Percentiles rank a stretch among this genome's conserved stretches.
These are phyloP conservation scores for Backusella sp. DNA, from an alignment of 192 early-diverging fungal genomes.

Conservation along the genomic window DNA sequence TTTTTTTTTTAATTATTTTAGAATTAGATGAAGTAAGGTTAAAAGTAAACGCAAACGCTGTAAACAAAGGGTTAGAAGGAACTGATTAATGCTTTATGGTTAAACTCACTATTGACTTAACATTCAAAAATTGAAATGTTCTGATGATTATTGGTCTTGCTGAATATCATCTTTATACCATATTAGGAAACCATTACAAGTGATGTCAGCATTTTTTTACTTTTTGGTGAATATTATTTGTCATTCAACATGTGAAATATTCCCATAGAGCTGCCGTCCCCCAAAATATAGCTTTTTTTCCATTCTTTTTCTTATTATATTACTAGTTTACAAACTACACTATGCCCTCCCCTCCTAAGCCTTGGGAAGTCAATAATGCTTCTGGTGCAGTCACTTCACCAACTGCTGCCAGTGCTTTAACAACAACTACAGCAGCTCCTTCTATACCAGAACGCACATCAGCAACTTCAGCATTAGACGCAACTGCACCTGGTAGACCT, in stretches of 20 bases:
- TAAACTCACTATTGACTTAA: neutral
- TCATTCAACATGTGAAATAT: constrained; percentile 11
- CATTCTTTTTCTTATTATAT: constrained; percentile 4
- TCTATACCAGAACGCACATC: constrained; percentile 41
- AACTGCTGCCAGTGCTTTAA: constrained; percentile 25
- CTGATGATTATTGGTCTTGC: neutral
- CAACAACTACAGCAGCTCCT: constrained; percentile 38
- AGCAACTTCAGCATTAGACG: constrained; percentile 6
- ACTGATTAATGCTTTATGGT: neutral
- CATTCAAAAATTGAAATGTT: neutral
- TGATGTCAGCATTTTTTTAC: constrained; percentile 1
- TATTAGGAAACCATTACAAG: neutral
- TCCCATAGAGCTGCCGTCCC: neutral
- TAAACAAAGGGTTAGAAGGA: neutral
- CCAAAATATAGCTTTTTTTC: constrained; percentile 4
- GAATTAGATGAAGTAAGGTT: neutral
- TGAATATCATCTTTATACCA: neutral
- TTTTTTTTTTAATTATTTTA: neutral
- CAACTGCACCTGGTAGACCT: constrained; percentile 6
- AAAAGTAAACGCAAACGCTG: neutral
- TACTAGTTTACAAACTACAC: neutral
- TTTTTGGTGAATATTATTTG: constrained; percentile 4
- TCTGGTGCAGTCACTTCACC: constrained; percentile 34
- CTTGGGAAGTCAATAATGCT: constrained; percentile 68
- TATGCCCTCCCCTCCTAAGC: constrained; percentile 67